Percentiles rank a stretch among this genome's conserved stretches.
Evolutionary conservation across 2,329 filamentous ascomycete genomes (phyloP).

Genomic region (Fusarium sp.): DNA sequence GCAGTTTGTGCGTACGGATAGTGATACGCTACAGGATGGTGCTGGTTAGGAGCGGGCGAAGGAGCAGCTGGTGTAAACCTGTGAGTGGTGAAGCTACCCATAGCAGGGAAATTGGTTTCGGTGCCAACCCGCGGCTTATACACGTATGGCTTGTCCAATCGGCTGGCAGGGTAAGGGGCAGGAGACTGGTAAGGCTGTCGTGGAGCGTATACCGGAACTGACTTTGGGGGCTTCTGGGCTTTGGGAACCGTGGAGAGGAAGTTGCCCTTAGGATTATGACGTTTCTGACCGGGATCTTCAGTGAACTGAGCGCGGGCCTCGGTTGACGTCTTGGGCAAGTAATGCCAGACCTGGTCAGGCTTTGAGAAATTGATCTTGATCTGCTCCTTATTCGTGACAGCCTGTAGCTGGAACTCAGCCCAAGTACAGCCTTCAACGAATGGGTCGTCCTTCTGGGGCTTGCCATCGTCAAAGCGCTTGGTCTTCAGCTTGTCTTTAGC

Average conservation of each 20-base stretch:
- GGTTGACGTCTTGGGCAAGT: constrained; percentile 86
- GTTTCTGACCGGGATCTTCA: constrained; percentile 73
- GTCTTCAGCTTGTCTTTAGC: constrained; percentile 77
- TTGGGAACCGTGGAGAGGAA: constrained; percentile 78
- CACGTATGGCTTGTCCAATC: constrained; percentile 63
- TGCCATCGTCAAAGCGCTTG: constrained; percentile 71
- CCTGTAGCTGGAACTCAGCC: constrained; percentile 82
- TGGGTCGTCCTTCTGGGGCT: constrained; percentile 73
- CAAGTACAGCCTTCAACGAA: constrained; percentile 79
- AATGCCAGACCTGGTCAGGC: constrained; percentile 86
- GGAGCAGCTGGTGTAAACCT: constrained; percentile 40
- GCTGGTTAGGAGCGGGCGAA: constrained; percentile 17
- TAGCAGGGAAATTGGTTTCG: constrained; percentile 42
- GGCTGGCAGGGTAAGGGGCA: constrained; percentile 25
- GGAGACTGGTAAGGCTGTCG: constrained; percentile 48
- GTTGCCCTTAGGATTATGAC: constrained; percentile 77
- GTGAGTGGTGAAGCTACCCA: constrained; percentile 47
- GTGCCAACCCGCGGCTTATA: constrained; percentile 64
- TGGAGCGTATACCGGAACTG: constrained; percentile 48
- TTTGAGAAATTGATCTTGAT: constrained; percentile 79
- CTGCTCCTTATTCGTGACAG: constrained; percentile 70
- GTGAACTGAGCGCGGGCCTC: constrained; percentile 94
- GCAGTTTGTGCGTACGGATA: constrained; percentile 28
- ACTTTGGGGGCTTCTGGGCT: constrained; percentile 62
- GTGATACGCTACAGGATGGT: constrained; percentile 29